These are phyloP conservation scores for Passalora sequoiae DNA, from an alignment of 2,329 filamentous ascomycete genomes.

Conservation along the genomic window DNA sequence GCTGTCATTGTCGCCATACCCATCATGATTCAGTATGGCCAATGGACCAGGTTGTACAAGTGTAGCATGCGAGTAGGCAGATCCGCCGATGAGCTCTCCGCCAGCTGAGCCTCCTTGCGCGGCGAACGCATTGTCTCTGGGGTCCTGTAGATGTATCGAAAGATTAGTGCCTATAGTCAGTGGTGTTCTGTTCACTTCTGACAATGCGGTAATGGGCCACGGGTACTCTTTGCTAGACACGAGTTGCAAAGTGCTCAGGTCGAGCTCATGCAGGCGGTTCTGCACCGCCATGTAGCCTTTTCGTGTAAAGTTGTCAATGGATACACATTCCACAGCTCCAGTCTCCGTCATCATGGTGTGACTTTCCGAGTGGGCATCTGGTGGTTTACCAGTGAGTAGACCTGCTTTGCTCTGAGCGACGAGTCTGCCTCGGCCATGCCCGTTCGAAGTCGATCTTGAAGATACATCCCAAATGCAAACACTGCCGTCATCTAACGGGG, in stretches of 20 bases:
- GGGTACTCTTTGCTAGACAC: conserved; percentile 68
- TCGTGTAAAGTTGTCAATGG: conserved; percentile 62
- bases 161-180: conserved; percentile 78
- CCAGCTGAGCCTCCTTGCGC: conserved; percentile 8
- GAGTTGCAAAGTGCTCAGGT: conserved; percentile 66
- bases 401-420: conserved; percentile 61
- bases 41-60: conserved; percentile 76
- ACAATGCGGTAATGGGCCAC: conserved; percentile 78
- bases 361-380: conserved; percentile 42
- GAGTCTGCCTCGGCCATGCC: conserved; percentile 50
- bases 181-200: conserved; percentile 62
- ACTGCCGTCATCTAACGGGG: conserved; percentile 79
- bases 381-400: conserved; percentile 57
- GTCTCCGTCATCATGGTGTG: conserved; percentile 63
- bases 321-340: conserved; percentile 73
- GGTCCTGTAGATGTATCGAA: conserved; percentile 78
- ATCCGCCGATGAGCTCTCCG: conserved; percentile 33
- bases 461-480: conserved; percentile 73
- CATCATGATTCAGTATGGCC: conserved; percentile 72
- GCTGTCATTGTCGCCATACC: conserved; percentile 50
- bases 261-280: conserved; percentile 72
- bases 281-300: conserved; percentile 77
- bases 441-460: conserved; percentile 16
- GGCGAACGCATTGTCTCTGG: conserved; percentile 45
- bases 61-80: conserved; percentile 55